Base-by-base conservation (phyloP, 257 asterid genomes). In the Gentiana dahurica region DNA sequence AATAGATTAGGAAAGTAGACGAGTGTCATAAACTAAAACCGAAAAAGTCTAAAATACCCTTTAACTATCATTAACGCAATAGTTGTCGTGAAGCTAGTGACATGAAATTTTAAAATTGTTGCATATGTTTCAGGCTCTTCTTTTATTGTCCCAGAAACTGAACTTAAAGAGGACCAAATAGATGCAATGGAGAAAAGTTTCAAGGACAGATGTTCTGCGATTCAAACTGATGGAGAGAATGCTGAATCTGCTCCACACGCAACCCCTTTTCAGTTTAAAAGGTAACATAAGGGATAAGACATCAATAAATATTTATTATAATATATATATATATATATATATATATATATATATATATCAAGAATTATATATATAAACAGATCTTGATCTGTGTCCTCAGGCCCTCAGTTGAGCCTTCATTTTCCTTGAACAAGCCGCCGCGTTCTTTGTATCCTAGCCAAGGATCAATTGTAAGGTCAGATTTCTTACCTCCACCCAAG, bases 111-210 rank as follows among this genome's bases (percentile, higher is more conserved):
- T 41, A 4, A 41, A 41, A 41, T 6, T 41, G 9, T 41, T 41
- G 6, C 9, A 41, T 41, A 54, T 71, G 59, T 57, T 67, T 68
- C 68, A 70, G 72, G 69, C 49, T 81, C 68, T 71, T 12, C 60
- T 62, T 70, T 57, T 49, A 64, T 74, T 63, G 82, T 81, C 80
- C 67, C 66, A 39, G 95, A 84, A 71, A 66, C 64, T 38, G 94
- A 85, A 49, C 51, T 64, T 9, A 95, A 85, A 65, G 95, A 81
- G 32, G 86, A 83, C 53, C 97, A 78, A 68, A 60, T 68, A n/a
- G 86, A 79, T 36, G 62, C 35, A 36, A 36, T 51, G 15, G 87
- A 80, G 62, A 78, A 62, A 79, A 61, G 51, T 46, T 5, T 51
- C 47, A 56, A 37, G 2, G 84, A 78, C 11, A 66, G 68, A 60